phyloP scores from a whole-genome alignment of 305 asterid genomes.

The Fraxinus platypoda region DNA sequence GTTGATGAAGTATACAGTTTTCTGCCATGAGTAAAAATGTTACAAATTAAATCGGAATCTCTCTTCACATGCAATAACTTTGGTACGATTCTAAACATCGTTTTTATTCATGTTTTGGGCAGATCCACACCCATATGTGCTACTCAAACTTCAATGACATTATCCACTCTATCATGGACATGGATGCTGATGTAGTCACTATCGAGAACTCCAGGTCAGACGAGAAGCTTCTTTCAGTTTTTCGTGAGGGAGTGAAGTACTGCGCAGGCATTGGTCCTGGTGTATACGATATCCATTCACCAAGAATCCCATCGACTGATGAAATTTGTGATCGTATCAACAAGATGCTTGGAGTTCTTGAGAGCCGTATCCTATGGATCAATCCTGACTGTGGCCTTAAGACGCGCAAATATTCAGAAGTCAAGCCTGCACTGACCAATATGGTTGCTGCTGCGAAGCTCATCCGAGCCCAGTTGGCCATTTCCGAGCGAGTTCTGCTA shows the following conservation, averaged over 20 bases:
- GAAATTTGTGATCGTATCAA: slow-evolving; percentile 47
- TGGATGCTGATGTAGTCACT: slow-evolving; percentile 64
- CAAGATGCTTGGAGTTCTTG: slow-evolving; percentile 45
- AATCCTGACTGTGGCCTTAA: slow-evolving; percentile 68
- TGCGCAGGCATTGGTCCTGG: slow-evolving; percentile 63
- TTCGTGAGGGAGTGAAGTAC: slow-evolving; percentile 47
- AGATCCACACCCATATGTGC: slow-evolving; percentile 72
- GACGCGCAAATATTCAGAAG: slow-evolving; percentile 52
- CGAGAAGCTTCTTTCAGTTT: slow-evolving; percentile 56
- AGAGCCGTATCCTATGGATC: slow-evolving; percentile 42
- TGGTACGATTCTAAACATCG: slow-evolving; percentile 1
- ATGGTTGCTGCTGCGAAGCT: slow-evolving; percentile 64
- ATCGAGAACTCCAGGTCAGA: slow-evolving; percentile 69
- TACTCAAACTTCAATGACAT: slow-evolving; percentile 64
- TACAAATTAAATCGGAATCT: not conserved
- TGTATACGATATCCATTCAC: slow-evolving; percentile 63
- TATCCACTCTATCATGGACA: slow-evolving; percentile 48
- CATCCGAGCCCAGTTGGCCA: slow-evolving; percentile 34
- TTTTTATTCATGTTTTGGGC: not conserved
- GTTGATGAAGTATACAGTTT: not conserved
- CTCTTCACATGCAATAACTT: not conserved
- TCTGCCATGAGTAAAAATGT: not conserved
- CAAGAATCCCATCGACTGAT: slow-evolving; percentile 47
- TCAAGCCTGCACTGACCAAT: slow-evolving; percentile 45
- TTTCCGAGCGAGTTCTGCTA: slow-evolving; percentile 25